Percentiles rank a stretch among this genome's conserved stretches.
phyloP scores from a whole-genome alignment of 495 filamentous ascomycete species.

The Schizothecium vesticola region DNA sequence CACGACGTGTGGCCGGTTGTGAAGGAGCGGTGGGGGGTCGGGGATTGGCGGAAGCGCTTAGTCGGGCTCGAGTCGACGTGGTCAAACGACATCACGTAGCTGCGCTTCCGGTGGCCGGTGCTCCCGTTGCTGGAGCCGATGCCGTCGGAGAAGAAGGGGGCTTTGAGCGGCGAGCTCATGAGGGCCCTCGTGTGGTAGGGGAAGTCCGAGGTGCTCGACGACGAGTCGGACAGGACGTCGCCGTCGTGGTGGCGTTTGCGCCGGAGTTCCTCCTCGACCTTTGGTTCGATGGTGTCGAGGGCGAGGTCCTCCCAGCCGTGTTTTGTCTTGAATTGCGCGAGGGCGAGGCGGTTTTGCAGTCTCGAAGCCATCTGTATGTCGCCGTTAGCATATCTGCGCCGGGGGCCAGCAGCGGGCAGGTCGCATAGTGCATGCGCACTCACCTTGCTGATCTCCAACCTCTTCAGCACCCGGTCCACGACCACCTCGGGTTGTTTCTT shows the following conservation, averaged over 20 bases:
- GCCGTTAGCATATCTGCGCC: background rate
- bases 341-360: constrained; percentile 85
- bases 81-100: constrained; percentile 49
- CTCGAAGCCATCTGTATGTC: constrained; percentile 73
- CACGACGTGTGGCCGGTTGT: constrained; percentile 56
- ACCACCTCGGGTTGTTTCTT: constrained; percentile 61
- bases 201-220: constrained; percentile 62
- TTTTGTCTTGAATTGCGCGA: constrained; percentile 94
- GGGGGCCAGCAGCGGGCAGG: background rate
- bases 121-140: constrained; percentile 53
- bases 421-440: background rate
- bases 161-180: constrained; percentile 61
- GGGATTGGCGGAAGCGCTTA: constrained; percentile 69
- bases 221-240: constrained; percentile 71
- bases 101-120: constrained; percentile 52
- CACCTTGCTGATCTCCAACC: constrained; percentile 84
- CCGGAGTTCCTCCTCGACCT: constrained; percentile 65
- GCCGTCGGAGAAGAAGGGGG: constrained; percentile 64
- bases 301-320: constrained; percentile 79
- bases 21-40: constrained; percentile 52
- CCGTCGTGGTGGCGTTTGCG: constrained; percentile 58
- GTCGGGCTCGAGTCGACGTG: constrained; percentile 42
- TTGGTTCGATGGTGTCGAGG: constrained; percentile 68
- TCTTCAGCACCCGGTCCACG: constrained; percentile 61
- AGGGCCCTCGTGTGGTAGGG: constrained; percentile 48